Evolutionary conservation across 2,329 filamentous ascomycete genomes (phyloP).

Genomic region (Claviceps africana): DNA sequence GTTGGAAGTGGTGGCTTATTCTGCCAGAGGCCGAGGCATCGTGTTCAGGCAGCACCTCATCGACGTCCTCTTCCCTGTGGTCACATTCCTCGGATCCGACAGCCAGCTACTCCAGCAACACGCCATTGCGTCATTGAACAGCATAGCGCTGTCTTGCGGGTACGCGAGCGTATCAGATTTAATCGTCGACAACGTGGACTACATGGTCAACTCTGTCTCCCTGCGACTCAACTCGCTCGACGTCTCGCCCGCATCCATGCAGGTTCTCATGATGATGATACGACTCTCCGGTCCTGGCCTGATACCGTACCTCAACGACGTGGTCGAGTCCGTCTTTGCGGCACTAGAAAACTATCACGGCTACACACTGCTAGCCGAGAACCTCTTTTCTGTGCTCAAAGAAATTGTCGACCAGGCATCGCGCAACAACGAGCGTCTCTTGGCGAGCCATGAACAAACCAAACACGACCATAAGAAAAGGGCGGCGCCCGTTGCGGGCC

Average conservation of each 20-base stretch:
- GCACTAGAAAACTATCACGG: constrained; percentile 93
- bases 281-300: constrained; percentile 67
- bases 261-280: constrained; percentile 91
- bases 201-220: constrained; percentile 86
- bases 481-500: constrained; percentile 16
- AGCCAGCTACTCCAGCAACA: constrained; percentile 58
- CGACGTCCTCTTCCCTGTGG: constrained; percentile 80
- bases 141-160: constrained; percentile 58
- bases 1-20: constrained; percentile 65
- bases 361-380: constrained; percentile 73
- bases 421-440: constrained; percentile 37
- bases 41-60: constrained; percentile 76
- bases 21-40: constrained; percentile 50
- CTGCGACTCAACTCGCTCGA: constrained; percentile 84
- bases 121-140: constrained; percentile 70
- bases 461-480: constrained; percentile 29
- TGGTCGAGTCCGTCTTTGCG: constrained; percentile 80
- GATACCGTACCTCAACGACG: constrained; percentile 80
- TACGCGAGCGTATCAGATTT: constrained; percentile 64
- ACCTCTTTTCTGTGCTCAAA: constrained; percentile 67
- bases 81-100: constrained; percentile 69
- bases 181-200: constrained; percentile 85
- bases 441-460: constrained; percentile 25
- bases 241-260: constrained; percentile 78
- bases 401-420: constrained; percentile 75